Percentiles rank a stretch among this genome's conserved stretches.
phyloP scores from a whole-genome alignment of 331 rosid species.

The Dryas integrifolia region DNA sequence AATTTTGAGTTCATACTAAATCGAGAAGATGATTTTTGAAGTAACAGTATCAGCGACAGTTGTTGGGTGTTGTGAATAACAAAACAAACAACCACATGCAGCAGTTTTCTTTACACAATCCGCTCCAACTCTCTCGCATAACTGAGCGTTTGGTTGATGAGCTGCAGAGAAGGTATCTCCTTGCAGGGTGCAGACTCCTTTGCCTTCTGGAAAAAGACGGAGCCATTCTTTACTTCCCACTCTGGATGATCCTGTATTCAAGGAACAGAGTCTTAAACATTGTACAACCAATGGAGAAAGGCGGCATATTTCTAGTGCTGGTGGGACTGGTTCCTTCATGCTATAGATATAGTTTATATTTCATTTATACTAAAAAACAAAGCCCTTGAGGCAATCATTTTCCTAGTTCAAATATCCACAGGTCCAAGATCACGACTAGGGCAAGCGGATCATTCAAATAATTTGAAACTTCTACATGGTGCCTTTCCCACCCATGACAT shows the following conservation, averaged over 20 bases:
- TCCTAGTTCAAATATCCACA: too few species aligned
- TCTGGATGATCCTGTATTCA: conserved; percentile 81
- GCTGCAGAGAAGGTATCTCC: conserved; percentile 95
- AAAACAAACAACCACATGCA: conserved; percentile 5
- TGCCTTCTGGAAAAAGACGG: conserved; percentile 71
- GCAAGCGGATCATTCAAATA: neutral
- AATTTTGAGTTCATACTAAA: conserved; percentile 15
- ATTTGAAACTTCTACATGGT: neutral
- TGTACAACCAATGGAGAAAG: neutral
- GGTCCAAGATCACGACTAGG: too few species aligned
- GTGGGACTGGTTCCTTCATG: neutral
- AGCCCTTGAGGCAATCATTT: neutral
- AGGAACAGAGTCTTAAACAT: conserved; percentile 6
- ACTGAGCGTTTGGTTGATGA: conserved; percentile 97
- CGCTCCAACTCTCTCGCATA: conserved; percentile 99
- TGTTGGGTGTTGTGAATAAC: neutral
- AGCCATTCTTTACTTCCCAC: conserved; percentile 74
- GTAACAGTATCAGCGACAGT: conserved; percentile 7
- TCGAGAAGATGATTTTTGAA: conserved; percentile 18
- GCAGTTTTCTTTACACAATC: conserved; percentile 58
- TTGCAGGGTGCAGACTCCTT: conserved; percentile 94
- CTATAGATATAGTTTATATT: neutral
- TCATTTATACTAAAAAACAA: neutral
- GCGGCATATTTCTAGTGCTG: neutral
- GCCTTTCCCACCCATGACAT: neutral